Conservation (phyloP, 2,329 filamentous ascomycete genomes). For the Aureobasidium sp. region DNA sequence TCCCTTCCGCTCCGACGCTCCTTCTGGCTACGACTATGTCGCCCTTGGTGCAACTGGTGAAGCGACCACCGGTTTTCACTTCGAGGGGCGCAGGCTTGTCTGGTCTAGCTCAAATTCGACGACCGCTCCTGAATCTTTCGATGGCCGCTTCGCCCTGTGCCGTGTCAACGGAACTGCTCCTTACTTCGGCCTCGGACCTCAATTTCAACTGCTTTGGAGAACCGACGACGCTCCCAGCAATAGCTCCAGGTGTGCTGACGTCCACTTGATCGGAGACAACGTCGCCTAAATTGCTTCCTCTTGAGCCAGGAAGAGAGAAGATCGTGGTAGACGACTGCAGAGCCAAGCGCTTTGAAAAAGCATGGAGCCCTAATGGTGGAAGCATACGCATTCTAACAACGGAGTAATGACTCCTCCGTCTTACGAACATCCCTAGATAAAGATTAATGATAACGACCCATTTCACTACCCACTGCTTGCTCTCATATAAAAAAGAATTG, state of each 20-base stretch:
- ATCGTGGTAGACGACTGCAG: background rate
- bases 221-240: background rate
- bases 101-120: background rate
- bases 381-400: background rate
- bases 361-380: background rate
- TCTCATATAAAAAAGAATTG: background rate
- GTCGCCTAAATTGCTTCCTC: background rate
- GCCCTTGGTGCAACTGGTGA: background rate
- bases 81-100: background rate
- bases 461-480: background rate
- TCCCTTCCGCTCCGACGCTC: background rate
- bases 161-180: conserved; percentile 11
- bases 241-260: conserved; percentile 1
- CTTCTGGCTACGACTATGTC: conserved; percentile 10
- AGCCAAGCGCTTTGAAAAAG: background rate
- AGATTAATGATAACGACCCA: conserved; percentile 5
- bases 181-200: conserved; percentile 5
- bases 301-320: background rate
- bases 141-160: conserved; percentile 7
- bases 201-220: conserved; percentile 12
- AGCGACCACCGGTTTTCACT: conserved; percentile 6
- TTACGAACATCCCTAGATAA: conserved; percentile 2
- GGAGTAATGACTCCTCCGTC: background rate
- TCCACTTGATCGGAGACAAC: conserved; percentile 3
- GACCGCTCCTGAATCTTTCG: background rate